Percentiles rank a stretch among this genome's conserved stretches.
These are phyloP conservation scores for Datura wrightii DNA, from an alignment of 257 asterid genomes.

Conservation along the genomic window DNA sequence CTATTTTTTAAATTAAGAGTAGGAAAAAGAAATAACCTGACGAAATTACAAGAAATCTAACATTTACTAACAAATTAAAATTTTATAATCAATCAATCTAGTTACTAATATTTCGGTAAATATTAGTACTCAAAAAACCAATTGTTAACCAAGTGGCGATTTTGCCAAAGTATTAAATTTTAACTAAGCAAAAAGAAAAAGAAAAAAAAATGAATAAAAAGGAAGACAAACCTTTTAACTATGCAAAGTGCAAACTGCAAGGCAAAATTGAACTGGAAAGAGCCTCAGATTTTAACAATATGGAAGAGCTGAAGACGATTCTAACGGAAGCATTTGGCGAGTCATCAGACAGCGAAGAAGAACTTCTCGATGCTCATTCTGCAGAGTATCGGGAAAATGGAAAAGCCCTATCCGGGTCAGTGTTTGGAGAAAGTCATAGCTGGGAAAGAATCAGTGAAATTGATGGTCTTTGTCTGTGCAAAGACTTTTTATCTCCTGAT, in stretches of 20 bases:
- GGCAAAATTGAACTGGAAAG: neutral
- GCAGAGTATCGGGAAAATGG: slow-evolving; percentile 33
- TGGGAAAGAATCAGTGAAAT: slow-evolving; percentile 75
- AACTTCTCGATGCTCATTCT: neutral
- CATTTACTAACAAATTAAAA: too few species aligned
- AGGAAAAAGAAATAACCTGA: too few species aligned
- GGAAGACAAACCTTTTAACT: too few species aligned
- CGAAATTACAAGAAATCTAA: too few species aligned
- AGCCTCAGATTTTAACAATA: neutral
- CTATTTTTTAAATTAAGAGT: too few species aligned
- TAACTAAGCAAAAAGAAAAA: neutral
- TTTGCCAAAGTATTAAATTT: too few species aligned
- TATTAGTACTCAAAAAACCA: too few species aligned
- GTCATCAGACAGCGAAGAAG: slow-evolving; percentile 55
- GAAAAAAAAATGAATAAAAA: too few species aligned
- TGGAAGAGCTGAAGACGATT: slow-evolving; percentile 50
- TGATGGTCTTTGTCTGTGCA: slow-evolving; percentile 81
- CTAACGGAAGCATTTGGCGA: slow-evolving; percentile 79
- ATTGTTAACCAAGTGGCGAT: too few species aligned
- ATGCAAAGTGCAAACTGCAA: neutral
- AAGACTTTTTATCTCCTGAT: slow-evolving; percentile 60
- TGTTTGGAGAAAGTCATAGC: slow-evolving; percentile 48
- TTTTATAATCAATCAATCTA: too few species aligned
- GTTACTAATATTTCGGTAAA: too few species aligned
- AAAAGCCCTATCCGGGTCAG: slow-evolving; percentile 38